phyloP scores from a whole-genome alignment of 2,329 filamentous ascomycete species.

The Arthrobotrys pseudoclavata region DNA sequence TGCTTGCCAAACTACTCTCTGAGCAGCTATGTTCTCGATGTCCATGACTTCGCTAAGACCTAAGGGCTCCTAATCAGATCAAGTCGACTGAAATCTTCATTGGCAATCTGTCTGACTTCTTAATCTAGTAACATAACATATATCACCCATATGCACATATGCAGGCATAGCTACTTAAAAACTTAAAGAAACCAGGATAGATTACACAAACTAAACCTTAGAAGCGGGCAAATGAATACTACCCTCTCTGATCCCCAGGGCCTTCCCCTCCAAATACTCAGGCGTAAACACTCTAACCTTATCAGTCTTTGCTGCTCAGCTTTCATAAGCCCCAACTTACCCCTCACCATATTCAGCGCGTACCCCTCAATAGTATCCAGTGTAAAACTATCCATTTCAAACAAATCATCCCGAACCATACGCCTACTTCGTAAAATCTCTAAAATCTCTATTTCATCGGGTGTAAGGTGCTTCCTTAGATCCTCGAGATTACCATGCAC shows the following conservation, averaged over 20 bases:
- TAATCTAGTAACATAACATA: too few species aligned
- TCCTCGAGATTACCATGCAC: neutral
- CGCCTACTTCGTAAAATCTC: conserved; percentile 64
- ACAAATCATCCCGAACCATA: conserved; percentile 65
- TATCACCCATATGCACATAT: too few species aligned
- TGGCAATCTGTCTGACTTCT: too few species aligned
- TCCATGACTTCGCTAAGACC: too few species aligned
- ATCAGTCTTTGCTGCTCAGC: conserved; percentile 11
- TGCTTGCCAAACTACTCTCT: too few species aligned
- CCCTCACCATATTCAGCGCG: conserved; percentile 62
- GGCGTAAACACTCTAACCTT: neutral
- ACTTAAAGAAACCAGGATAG: too few species aligned
- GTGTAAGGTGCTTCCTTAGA: conserved; percentile 7
- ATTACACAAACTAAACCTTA: too few species aligned
- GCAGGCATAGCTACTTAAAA: too few species aligned
- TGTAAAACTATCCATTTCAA: conserved; percentile 65
- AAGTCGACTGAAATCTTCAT: too few species aligned
- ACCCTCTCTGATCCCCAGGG: neutral
- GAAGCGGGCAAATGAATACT: neutral
- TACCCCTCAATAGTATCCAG: conserved; percentile 64
- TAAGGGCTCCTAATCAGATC: too few species aligned
- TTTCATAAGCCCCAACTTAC: conserved; percentile 61
- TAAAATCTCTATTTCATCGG: conserved; percentile 63
- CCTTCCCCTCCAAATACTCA: conserved; percentile 9
- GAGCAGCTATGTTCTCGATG: too few species aligned